Base-by-base conservation (phyloP, 1,284 basidiomycete genomes). In the Fomitiporia mediterranea region DNA sequence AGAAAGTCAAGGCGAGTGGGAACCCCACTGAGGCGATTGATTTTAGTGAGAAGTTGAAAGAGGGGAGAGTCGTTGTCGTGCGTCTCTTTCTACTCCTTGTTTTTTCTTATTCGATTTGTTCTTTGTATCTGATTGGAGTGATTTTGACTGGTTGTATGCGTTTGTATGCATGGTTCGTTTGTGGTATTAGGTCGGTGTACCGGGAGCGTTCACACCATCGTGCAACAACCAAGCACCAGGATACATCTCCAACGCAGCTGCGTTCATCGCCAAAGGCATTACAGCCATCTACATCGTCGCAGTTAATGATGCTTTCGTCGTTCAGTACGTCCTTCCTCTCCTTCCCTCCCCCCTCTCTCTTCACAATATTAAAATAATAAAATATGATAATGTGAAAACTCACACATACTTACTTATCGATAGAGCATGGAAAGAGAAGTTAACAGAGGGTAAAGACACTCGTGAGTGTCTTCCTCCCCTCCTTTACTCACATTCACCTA, bases 11-110 rank as follows among this genome's bases (percentile, higher is more conserved):
- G 35, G 43, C 42, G 13, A 35, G n/a, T 37, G 57, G 27, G 6
- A 27, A 47, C 61, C 55, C 51, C 51, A 62, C 51, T 47, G 39
- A 76, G 55, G 62, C 76, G 8, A 67, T 78, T 57, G 74, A 74
- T 27, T 74, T 89, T 51, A 72, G 66, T 27, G 67, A 74, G 55
- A 9, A 25, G 21, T 25, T 40, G 19, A 70, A 86, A 48, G 71
- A 69, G 13, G 88, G 89, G 38, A 89, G 82, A 73, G 87, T 84
- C 65, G 67, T 91, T 62, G 76, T 91, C 61, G 86, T 90, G 62
- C 57, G 80, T 69, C 43, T 56, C 25, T 47, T 19, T 13, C 11
- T 46, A 28, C 13, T 3, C n/a, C 9, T 5, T 15, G 9, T 7
- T 7, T 8, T 30, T 30, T 4, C 27, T 9, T 46, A 15, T 7